phyloP scores from a whole-genome alignment of 2,329 filamentous ascomycete genomes.

The Aspergillus fructus region DNA sequence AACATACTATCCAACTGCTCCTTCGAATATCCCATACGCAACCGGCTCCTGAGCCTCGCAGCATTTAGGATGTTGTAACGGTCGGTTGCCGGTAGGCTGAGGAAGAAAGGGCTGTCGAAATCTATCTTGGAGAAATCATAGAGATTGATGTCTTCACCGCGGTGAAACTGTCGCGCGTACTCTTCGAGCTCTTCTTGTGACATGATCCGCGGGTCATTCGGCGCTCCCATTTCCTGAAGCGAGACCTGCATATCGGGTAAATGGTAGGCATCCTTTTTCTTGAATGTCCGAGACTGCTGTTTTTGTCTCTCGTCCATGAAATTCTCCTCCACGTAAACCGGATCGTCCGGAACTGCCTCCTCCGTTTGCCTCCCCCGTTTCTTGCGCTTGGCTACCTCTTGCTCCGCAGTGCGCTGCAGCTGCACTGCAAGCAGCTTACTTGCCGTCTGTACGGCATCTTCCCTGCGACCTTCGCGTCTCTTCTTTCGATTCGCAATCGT shows the following conservation, averaged over 20 bases:
- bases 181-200: constrained; percentile 89
- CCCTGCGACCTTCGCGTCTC: constrained; percentile 80
- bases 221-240: constrained; percentile 81
- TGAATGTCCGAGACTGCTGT: constrained; percentile 72
- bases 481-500: constrained; percentile 79
- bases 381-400: constrained; percentile 70
- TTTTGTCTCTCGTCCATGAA: constrained; percentile 78
- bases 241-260: constrained; percentile 78
- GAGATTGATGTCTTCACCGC: constrained; percentile 80
- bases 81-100: constrained; percentile 83
- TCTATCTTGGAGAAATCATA: constrained; percentile 99
- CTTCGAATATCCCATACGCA: constrained; percentile 95
- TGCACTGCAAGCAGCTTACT: constrained; percentile 89
- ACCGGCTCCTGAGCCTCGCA: constrained; percentile 77
- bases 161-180: constrained; percentile 88
- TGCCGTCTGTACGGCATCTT: constrained; percentile 89
- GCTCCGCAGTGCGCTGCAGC: constrained; percentile 86
- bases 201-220: constrained; percentile 95
- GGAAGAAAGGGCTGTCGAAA: constrained; percentile 93
- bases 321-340: constrained; percentile 90
- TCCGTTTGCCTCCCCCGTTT: constrained; percentile 52
- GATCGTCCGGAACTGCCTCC: constrained; percentile 68
- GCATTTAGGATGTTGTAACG: constrained; percentile 98
- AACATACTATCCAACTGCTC: constrained; percentile 97
- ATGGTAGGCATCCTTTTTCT: constrained; percentile 93